phyloP scores from a whole-genome alignment of 768 basidiomycete genomes.

The Pleurotus tuber-regium region DNA sequence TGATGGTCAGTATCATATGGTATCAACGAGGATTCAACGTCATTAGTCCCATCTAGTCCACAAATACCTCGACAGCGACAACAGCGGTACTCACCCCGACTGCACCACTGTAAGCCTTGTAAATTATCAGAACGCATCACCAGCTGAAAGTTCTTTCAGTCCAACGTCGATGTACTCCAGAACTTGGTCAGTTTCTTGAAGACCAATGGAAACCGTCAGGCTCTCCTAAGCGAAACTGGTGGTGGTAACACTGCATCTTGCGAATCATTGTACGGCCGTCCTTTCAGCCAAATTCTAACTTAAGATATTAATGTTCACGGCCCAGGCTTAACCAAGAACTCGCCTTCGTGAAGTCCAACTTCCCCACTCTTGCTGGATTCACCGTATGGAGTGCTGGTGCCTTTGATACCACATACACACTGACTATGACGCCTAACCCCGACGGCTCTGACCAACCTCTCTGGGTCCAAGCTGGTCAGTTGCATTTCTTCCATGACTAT shows the following conservation, averaged over 20 bases:
- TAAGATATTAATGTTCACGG: not conserved
- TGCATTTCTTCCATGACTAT: not conserved
- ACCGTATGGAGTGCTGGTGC: constrained; percentile 52
- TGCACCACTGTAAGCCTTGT: constrained; percentile 27
- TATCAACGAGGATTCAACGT: not conserved
- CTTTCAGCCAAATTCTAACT: not conserved
- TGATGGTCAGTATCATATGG: constrained; percentile 28
- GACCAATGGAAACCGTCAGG: constrained; percentile 33
- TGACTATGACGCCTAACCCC: constrained; percentile 45
- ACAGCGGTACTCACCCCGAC: constrained; percentile 37
- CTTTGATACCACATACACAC: constrained; percentile 49
- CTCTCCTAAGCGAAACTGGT: constrained; percentile 46
- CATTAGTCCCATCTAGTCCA: constrained; percentile 32
- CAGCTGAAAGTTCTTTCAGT: constrained; percentile 22
- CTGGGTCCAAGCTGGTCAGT: constrained; percentile 39
- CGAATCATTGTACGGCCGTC: constrained; percentile 30
- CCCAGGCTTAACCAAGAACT: constrained; percentile 39
- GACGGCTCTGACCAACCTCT: constrained; percentile 46
- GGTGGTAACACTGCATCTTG: constrained; percentile 52
- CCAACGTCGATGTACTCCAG: constrained; percentile 42
- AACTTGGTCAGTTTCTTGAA: constrained; percentile 39
- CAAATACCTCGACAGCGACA: constrained; percentile 58
- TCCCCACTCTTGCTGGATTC: constrained; percentile 46
- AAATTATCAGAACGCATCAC: too few species aligned
- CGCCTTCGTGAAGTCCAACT: constrained; percentile 42